Conservation (phyloP, 139 green algal genomes). For the Coelastrella sp. region DNA sequence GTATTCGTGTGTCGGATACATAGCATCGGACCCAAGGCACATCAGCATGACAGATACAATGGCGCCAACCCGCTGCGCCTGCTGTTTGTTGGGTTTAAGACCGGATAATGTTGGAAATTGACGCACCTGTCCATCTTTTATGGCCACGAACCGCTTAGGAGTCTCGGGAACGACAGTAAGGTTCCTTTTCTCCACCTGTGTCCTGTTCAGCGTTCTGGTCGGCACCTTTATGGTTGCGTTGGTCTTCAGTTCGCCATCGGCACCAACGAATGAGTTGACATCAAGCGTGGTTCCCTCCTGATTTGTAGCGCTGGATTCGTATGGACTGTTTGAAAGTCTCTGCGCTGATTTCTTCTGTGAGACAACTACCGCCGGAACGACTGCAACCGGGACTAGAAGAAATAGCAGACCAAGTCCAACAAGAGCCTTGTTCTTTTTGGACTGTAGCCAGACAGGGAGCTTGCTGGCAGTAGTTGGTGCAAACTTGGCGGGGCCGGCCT, state of each 20-base stretch:
- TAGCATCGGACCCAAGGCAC: no score
- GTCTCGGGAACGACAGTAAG: slow-evolving; percentile 3
- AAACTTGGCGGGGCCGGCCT: slow-evolving; percentile 1
- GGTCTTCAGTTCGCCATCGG: not conserved
- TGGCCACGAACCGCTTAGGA: slow-evolving; percentile 18
- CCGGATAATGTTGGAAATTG: not conserved
- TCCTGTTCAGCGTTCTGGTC: slow-evolving; percentile 10
- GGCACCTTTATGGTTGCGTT: slow-evolving; percentile 26
- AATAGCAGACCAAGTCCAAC: not conserved
- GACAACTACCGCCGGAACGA: slow-evolving; percentile 14
- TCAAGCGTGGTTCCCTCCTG: not conserved
- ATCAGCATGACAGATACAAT: no score
- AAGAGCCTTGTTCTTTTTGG: slow-evolving; percentile 4
- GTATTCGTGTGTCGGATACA: no score
- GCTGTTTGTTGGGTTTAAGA: no score
- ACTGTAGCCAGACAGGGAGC: not conserved
- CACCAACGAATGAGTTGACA: slow-evolving; percentile 19
- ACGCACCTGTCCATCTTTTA: slow-evolving; percentile 31
- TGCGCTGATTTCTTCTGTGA: slow-evolving; percentile 7
- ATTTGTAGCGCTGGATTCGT: not conserved
- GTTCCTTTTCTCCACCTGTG: not conserved
- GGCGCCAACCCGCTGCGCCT: no score
- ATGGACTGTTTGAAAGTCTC: not conserved
- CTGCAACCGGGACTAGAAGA: slow-evolving; percentile 18
- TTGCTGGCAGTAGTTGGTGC: slow-evolving; percentile 16